Percentiles rank a stretch among this genome's conserved stretches.
phyloP scores from a whole-genome alignment of 2,329 filamentous ascomycete species.

The Colletotrichum horii region DNA sequence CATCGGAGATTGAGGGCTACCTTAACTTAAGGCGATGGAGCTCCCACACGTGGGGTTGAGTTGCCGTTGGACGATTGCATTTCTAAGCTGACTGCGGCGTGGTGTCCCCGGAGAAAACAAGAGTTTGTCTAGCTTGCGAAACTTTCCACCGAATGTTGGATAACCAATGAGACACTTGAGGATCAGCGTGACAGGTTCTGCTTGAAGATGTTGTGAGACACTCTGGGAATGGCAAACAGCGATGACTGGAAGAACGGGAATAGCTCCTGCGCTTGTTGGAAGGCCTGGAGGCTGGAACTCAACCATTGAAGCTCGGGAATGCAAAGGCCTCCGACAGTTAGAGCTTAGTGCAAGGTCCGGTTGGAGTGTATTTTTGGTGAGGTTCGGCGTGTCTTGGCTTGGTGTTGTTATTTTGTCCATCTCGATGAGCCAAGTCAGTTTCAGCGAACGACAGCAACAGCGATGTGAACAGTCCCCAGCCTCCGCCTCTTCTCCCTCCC shows the following conservation, averaged over 20 bases:
- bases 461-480: not conserved
- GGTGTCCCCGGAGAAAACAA: not conserved
- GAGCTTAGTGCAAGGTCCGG: not conserved
- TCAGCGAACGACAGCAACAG: not conserved
- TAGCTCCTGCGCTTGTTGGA: not conserved
- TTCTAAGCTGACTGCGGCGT: slow-evolving; percentile 3
- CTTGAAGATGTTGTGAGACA: slow-evolving; percentile 2
- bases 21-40: not conserved
- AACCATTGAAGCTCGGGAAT: not conserved
- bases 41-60: slow-evolving; percentile 7
- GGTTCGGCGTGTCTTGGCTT: not conserved
- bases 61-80: slow-evolving; percentile 16
- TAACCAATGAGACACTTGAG: slow-evolving; percentile 1
- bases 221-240: not conserved
- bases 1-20: slow-evolving; percentile 14
- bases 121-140: not conserved
- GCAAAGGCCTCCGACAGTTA: not conserved
- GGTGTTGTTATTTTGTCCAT: not conserved
- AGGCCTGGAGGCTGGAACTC: not conserved
- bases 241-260: not conserved
- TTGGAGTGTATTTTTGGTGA: slow-evolving; percentile 8
- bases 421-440: not conserved
- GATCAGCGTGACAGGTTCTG: not conserved
- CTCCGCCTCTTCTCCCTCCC: not conserved
- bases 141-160: not conserved